phyloP scores from a whole-genome alignment of 768 basidiomycete genomes.

The Panaeolus cyanescens region DNA sequence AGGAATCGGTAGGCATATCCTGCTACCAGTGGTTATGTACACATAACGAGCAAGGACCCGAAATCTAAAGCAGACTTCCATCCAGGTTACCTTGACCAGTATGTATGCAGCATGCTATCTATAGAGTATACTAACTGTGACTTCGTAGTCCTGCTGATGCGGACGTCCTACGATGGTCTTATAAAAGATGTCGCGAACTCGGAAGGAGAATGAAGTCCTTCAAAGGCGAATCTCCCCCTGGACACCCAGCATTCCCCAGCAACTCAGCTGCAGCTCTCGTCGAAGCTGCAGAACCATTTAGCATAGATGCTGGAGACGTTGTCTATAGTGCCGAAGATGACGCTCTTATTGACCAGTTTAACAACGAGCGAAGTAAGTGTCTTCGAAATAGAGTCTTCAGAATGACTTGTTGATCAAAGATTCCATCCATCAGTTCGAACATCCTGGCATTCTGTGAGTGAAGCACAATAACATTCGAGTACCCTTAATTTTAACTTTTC shows the following conservation, averaged over 20 bases:
- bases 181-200: constrained; percentile 58
- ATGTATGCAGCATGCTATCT: constrained; percentile 10
- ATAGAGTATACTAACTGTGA: constrained; percentile 1
- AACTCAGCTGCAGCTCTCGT: constrained; percentile 30
- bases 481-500: not conserved
- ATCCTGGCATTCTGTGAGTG: constrained; percentile 47
- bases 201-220: constrained; percentile 52
- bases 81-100: constrained; percentile 47
- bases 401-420: not conserved
- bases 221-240: constrained; percentile 36
- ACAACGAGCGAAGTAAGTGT: constrained; percentile 32
- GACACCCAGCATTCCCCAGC: constrained; percentile 38
- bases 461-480: not conserved
- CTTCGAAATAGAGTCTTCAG: not conserved
- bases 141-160: constrained; percentile 41
- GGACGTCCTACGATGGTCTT: constrained; percentile 46
- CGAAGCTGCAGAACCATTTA: constrained; percentile 28
- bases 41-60: constrained; percentile 45
- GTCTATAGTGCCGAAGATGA: constrained; percentile 43
- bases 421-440: constrained; percentile 32
- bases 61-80: constrained; percentile 47
- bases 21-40: constrained; percentile 45
- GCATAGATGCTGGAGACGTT: constrained; percentile 35
- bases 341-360: constrained; percentile 40
- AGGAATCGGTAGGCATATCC: constrained; percentile 41